Conservation (phyloP, 2,329 filamentous ascomycete genomes). For the Davidsoniella virescens region DNA sequence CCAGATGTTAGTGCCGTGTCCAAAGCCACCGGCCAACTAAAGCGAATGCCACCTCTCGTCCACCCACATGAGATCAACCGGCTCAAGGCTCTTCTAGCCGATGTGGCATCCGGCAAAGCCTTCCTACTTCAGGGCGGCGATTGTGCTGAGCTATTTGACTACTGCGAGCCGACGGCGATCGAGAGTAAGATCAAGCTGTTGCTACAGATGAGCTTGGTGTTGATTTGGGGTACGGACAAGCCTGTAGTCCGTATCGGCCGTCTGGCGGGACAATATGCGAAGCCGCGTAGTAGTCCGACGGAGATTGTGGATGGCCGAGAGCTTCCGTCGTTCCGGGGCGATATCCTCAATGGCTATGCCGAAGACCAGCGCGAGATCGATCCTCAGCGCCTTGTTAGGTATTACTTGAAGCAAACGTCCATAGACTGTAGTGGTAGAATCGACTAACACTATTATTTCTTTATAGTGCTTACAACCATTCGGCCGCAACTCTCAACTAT, state of each 20-base stretch:
- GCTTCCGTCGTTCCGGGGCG: conserved; percentile 81
- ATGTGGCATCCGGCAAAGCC: conserved; percentile 78
- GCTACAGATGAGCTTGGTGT: conserved; percentile 87
- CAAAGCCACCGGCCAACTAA: conserved; percentile 46
- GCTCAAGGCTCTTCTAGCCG: conserved; percentile 60
- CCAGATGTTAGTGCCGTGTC: conserved; percentile 43
- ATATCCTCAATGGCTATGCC: conserved; percentile 84
- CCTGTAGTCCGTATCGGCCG: conserved; percentile 86
- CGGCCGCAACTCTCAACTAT: conserved; percentile 87
- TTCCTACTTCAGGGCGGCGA: conserved; percentile 94
- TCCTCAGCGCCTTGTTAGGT: conserved; percentile 64
- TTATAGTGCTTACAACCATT: conserved; percentile 77
- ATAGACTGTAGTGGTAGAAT: background rate
- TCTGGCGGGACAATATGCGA: conserved; percentile 96
- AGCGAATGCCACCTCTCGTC: conserved; percentile 58
- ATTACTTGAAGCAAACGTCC: conserved; percentile 14
- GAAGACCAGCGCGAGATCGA: conserved; percentile 64
- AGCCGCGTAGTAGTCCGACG: conserved; percentile 76
- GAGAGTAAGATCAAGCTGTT: conserved; percentile 95
- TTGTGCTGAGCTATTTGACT: conserved; percentile 93
- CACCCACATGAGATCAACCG: conserved; percentile 66
- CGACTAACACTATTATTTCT: conserved; percentile 4
- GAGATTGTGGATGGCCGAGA: conserved; percentile 67
- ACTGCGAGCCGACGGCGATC: conserved; percentile 77
- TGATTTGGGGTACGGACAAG: conserved; percentile 72